phyloP scores from a whole-genome alignment of 306 rosid species.

The Delonix regia region DNA sequence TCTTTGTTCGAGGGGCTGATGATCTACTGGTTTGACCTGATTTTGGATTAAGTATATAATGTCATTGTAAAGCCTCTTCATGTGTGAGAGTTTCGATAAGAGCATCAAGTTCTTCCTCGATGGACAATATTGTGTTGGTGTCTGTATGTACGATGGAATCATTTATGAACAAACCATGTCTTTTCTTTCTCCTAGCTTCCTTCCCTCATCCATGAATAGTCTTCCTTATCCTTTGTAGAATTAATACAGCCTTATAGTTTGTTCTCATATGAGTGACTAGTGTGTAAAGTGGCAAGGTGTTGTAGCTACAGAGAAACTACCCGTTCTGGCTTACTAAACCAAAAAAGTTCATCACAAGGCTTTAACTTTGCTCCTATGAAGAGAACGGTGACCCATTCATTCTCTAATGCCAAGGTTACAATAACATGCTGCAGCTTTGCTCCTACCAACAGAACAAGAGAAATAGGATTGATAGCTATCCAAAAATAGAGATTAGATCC shows the following conservation, averaged over 20 bases:
- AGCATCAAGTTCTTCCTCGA: constrained; percentile 71
- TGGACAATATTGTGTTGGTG: constrained; percentile 71
- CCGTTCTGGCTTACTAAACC: constrained; percentile 99
- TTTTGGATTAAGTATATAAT: constrained; percentile 78
- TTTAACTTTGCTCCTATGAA: constrained; percentile 67
- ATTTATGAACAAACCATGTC: constrained; percentile 62
- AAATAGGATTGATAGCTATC: constrained; percentile 88
- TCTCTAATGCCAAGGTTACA: constrained; percentile 92
- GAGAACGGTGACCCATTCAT: constrained; percentile 68
- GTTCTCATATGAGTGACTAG: constrained; percentile 99
- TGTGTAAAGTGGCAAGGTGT: constrained; percentile 96
- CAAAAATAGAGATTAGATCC: constrained; percentile 98
- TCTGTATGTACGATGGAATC: constrained; percentile 82
- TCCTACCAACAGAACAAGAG: constrained; percentile 93
- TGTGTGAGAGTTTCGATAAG: constrained; percentile 70
- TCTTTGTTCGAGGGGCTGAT: neutral
- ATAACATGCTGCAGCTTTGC: constrained; percentile 89
- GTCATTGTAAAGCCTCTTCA: constrained; percentile 85
- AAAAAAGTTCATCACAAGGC: constrained; percentile 96
- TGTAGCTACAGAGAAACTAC: constrained; percentile 94
- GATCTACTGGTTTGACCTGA: constrained; percentile 59
- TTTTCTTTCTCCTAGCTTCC: constrained; percentile 82
- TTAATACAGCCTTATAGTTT: constrained; percentile 88
- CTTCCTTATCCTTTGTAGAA: constrained; percentile 84
- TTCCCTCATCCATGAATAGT: constrained; percentile 92